Evolutionary conservation across 1,139 yeast genomes (phyloP), one percentile per base, ranked within the genome.

Genomic region (Protomyces inundatus): DNA sequence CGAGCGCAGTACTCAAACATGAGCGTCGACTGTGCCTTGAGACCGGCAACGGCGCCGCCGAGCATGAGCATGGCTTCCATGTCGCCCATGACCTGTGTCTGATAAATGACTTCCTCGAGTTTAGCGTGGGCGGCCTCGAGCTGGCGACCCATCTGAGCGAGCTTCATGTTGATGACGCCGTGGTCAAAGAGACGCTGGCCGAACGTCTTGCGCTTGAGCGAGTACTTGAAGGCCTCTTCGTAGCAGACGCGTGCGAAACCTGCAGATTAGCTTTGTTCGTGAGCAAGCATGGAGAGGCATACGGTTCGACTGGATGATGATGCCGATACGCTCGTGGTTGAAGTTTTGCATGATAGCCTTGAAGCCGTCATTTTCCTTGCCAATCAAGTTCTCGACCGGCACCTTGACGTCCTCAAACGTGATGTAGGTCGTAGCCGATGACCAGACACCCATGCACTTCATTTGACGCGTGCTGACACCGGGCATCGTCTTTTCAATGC

Each of bases 11-110:
- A 73, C 70, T 78, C 81, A 69, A 77, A 72, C 40, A 76, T 72
- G 69, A 76, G 79, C 23, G 80, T 77, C 55, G 76, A 67, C 66
- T 75, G 75, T 7, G 80, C 81, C 71, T 77, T 77, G 69, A 74
- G 71, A 14, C 79, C 80, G 35, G 81, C 81, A 65, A 77, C 77
- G 59, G 77, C 76, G 16, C 81, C 81, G 40, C 81, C 81, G 16
- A 77, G 72, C 55, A 79, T 78, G 67, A 77, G 78, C 62, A 62
- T 62, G 48, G 62, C 58, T 36, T 62, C 65, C 76, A 77, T 74
- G 55, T 64, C 65, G 59, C 69, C 67, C 65, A 72, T 70, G 70
- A 78, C 80, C 35, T 48, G 61, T 32, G 57, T 61, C 54, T 61
- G 64, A 71, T 74, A 77, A 36, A 74, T 68, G 55, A 78, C 70